Evolutionary conservation across 2,329 filamentous ascomycete species (phyloP), one percentile per base, ranked within the genome.

Genomic region (Aspergillus amoenus): DNA sequence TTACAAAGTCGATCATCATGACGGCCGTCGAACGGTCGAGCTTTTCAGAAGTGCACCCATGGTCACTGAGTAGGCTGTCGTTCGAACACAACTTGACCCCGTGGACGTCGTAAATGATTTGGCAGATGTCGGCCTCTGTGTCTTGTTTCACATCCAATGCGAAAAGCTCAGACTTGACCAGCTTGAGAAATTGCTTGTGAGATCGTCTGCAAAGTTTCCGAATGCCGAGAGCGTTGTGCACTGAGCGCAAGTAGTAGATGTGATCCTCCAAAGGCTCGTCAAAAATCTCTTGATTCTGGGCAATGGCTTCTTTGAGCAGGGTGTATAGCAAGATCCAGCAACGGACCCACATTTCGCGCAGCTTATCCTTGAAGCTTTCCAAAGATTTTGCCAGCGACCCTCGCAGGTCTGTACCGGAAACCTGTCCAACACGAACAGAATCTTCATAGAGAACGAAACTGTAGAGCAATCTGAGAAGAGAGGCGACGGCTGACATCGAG

Each of bases 301-400:
- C 75, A 27, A 93, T 86, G 3, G 85, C 89, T 61, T 92, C 88
- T 68, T 88, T 89, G 43, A 97, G 73, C 51, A 97, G 76, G 0
- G 85, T 84, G 69, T 97, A 99, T 61, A 93, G 87, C 40, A 97
- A 77, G 39, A 90, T 91, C 93, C 94, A 97, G 11, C 88, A 85
- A 34, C 91, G 87, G 3, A 96, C 84, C 67, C 96, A 88, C 81
- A 96, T 89, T 64, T 97, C 92, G 41, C 91, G 87, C 43, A 97
- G 78, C 67, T 88, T 91, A 55, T 84, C 86, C 56, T 87, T 82
- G 63, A 89, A 78, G 40, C 74, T 70, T 52, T 78, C 70, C 27
- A 78, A 62, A 37, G 74, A 65, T 69, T 78, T 73, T 12, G 70
- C 68, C 8, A 77, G 67, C 11, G 72, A 61, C 15, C 67, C 85